Percentiles rank a stretch among this genome's conserved stretches.
These are phyloP conservation scores for Chytridiales sp. DNA, from an alignment of 371 early-diverging fungal genomes.

Conservation along the genomic window DNA sequence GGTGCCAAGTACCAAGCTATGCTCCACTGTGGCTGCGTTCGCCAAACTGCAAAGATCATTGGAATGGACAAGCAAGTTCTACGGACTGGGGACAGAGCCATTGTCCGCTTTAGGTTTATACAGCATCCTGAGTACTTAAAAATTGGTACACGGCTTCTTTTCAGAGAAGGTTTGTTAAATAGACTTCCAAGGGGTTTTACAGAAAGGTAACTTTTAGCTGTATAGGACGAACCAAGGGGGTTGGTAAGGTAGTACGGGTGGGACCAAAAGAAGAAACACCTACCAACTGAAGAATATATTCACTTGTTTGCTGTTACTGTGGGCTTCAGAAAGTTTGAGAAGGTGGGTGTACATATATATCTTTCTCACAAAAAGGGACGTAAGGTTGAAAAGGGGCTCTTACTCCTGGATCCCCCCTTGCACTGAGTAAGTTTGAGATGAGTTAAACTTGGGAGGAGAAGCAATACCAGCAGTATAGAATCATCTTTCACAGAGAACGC, in stretches of 20 bases:
- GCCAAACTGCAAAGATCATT: conserved; percentile 86
- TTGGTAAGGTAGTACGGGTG: conserved; percentile 73
- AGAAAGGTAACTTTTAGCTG: neutral
- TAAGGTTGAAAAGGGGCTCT: no score
- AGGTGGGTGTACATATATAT: no score
- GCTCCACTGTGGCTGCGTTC: conserved; percentile 87
- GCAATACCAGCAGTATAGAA: no score
- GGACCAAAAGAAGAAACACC: conserved; percentile 29
- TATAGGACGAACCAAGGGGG: conserved; percentile 83
- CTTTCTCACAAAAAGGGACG: no score
- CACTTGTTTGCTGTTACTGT: no score
- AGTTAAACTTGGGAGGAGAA: no score
- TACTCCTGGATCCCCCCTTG: no score
- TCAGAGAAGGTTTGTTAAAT: conserved; percentile 36
- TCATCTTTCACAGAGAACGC: no score
- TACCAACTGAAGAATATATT: no score
- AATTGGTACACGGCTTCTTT: conserved; percentile 66
- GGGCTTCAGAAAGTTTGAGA: no score
- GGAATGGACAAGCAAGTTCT: conserved; percentile 69
- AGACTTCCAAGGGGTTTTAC: neutral
- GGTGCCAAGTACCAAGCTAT: conserved; percentile 88
- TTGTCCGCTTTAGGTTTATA: conserved; percentile 72
- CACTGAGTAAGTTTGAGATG: no score
- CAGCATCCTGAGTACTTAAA: conserved; percentile 81
- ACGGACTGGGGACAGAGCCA: conserved; percentile 85